phyloP scores from a whole-genome alignment of 441 rosid genomes.

The Breynia disticha region DNA sequence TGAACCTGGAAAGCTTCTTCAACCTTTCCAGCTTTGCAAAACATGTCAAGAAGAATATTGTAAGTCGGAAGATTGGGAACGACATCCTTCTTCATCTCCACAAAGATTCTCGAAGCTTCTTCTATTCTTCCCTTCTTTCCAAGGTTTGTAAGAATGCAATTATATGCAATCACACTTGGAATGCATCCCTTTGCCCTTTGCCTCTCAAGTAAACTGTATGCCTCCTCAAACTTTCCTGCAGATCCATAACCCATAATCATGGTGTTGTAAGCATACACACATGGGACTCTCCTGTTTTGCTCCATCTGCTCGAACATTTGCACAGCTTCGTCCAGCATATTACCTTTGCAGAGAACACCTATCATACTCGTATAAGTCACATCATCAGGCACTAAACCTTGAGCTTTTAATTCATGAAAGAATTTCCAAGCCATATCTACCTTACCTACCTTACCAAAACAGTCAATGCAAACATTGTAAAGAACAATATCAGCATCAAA shows the following conservation, averaged over 20 bases:
- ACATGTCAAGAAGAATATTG: slow-evolving; percentile 71
- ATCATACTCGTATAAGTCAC: slow-evolving; percentile 92
- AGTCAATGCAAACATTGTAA: slow-evolving; percentile 88
- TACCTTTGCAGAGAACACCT: slow-evolving; percentile 74
- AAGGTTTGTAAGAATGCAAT: slow-evolving; percentile 83
- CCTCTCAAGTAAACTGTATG: slow-evolving; percentile 67
- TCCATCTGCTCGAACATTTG: slow-evolving; percentile 81
- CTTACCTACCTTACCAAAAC: slow-evolving; percentile 85
- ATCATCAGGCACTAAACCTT: slow-evolving; percentile 66
- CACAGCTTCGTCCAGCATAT: slow-evolving; percentile 69
- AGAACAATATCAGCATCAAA: slow-evolving; percentile 73
- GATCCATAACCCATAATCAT: slow-evolving; percentile 96
- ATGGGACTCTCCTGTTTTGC: slow-evolving; percentile 54
- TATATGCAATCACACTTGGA: slow-evolving; percentile 80
- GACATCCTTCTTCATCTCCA: slow-evolving; percentile 82
- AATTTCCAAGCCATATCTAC: slow-evolving; percentile 95
- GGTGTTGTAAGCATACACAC: slow-evolving; percentile 83
- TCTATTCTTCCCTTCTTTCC: slow-evolving; percentile 52
- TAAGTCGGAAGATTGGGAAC: slow-evolving; percentile 65
- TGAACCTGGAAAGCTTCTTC: slow-evolving; percentile 57
- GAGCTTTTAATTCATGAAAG: slow-evolving; percentile 78
- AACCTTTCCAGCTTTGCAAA: slow-evolving; percentile 65
- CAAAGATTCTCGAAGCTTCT: slow-evolving; percentile 64
- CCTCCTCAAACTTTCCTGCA: slow-evolving; percentile 76
- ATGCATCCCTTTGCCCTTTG: slow-evolving; percentile 84